Conservation (phyloP, 2,329 filamentous ascomycete species). For the Pestalotiopsis sp. region DNA sequence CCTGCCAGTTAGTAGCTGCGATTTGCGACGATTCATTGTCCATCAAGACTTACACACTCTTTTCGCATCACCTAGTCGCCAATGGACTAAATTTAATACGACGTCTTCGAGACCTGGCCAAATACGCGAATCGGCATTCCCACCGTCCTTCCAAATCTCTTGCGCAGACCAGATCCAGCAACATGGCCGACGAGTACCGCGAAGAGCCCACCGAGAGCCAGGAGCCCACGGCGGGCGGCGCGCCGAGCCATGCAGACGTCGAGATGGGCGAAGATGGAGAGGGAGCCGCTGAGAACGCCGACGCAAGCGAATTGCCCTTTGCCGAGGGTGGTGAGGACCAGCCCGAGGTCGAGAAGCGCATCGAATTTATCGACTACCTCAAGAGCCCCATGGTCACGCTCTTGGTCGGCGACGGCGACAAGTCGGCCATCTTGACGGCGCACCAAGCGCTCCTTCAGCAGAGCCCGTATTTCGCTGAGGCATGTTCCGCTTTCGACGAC, state of each 20-base stretch:
- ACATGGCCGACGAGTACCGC: slow-evolving; percentile 31
- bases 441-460: slow-evolving; percentile 76
- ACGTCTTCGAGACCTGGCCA: not conserved
- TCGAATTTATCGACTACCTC: slow-evolving; percentile 60
- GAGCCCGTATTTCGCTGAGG: slow-evolving; percentile 73
- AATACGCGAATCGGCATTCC: not conserved
- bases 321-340: slow-evolving; percentile 37
- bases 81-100: not conserved
- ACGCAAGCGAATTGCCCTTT: slow-evolving; percentile 24
- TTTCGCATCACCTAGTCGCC: not conserved
- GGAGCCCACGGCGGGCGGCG: slow-evolving; percentile 26
- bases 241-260: slow-evolving; percentile 35
- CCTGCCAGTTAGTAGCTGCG: not conserved
- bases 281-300: slow-evolving; percentile 30
- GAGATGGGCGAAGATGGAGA: slow-evolving; percentile 38
- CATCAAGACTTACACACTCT: not conserved
- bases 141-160: not conserved
- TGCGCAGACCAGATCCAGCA: not conserved
- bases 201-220: slow-evolving; percentile 29
- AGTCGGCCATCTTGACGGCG: slow-evolving; percentile 68
- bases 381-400: slow-evolving; percentile 71
- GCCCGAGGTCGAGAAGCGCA: slow-evolving; percentile 36
- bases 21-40: not conserved
- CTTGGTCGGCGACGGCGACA: slow-evolving; percentile 62
- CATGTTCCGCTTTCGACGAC: slow-evolving; percentile 62